These are phyloP conservation scores for Sclerospora graminicola DNA, from an alignment of 352 stramenopile genomes.

Conservation along the genomic window DNA sequence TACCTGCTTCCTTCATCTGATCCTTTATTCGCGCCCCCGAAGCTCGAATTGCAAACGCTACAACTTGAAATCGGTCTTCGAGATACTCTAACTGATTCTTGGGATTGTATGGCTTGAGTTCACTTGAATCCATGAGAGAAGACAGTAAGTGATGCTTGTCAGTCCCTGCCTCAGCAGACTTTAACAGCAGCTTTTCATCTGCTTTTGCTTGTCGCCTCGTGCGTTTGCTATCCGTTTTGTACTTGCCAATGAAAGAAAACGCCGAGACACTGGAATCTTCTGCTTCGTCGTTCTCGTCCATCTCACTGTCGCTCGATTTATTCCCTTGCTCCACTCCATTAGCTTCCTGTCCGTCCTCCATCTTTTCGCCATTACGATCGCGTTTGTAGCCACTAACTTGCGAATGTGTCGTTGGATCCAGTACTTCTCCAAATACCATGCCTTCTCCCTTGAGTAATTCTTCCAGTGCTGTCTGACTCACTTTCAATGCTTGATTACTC, in stretches of 20 bases:
- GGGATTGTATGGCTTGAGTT: slow-evolving; percentile 75
- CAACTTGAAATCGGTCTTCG: slow-evolving; percentile 81
- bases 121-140: slow-evolving; percentile 35
- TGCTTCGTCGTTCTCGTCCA: slow-evolving; percentile 19
- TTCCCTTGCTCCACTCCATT: slow-evolving; percentile 5
- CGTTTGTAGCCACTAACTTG: slow-evolving; percentile 14
- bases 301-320: slow-evolving; percentile 23
- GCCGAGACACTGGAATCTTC: slow-evolving; percentile 26
- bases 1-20: slow-evolving; percentile 84
- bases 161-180: slow-evolving; percentile 7
- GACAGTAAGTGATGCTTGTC: slow-evolving; percentile 26
- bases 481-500: slow-evolving; percentile 75
- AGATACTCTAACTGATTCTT: slow-evolving; percentile 84
- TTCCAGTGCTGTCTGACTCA: slow-evolving; percentile 79
- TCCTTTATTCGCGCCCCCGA: slow-evolving; percentile 80
- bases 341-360: slow-evolving; percentile 9
- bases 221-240: slow-evolving; percentile 31
- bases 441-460: slow-evolving; percentile 66
- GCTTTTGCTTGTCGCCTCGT: slow-evolving; percentile 12
- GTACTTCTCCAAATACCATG: slow-evolving; percentile 44
- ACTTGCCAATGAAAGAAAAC: slow-evolving; percentile 69
- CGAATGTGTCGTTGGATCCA: slow-evolving; percentile 26
- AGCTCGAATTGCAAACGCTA: slow-evolving; percentile 79
- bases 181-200: slow-evolving; percentile 20
- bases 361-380: slow-evolving; percentile 12